Base-by-base conservation (phyloP, 2,329 filamentous ascomycete genomes). In the Monosporascus sp. region DNA sequence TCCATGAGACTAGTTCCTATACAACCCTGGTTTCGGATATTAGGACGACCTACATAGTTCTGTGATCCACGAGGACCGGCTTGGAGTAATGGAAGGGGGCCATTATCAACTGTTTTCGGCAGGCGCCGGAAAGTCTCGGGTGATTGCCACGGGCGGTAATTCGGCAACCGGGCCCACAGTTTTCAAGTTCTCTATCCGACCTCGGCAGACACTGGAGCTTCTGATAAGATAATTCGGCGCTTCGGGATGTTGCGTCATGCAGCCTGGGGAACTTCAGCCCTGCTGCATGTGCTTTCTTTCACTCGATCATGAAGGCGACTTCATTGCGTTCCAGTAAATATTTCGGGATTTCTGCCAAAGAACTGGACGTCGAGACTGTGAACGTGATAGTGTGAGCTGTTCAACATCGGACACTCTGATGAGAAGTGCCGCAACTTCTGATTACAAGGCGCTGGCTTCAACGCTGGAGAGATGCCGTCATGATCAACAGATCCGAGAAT, bases 171-270 rank as follows among this genome's bases (percentile, higher is more conserved):
- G 38, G 38, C 31, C 31, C 31, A 35, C 31, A 35, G 5, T 5
- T 14, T 9, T 31, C 27, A 11, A 40, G 49, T 51, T 19, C 55
- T 40, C 43, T 38, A 55, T 55, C 56, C 58, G 58, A 60, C 58
- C 58, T 60, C 58, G 58, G 58, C 58, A 60, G 48, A 50, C 38
- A 41, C 17, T 24, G 48, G 48, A 50, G 43, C 43, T 46, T 46
- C 43, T 46, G 43, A 46, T 46, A 46, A 31, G 43, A 31, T 46
- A n/a, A 24, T 45, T 60, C 56, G 56, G 58, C 48, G 55, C 48
- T 53, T 58, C 56, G 56, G 58, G 50, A 60, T 41, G 52, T 58
- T 31, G 22, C 43, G 43, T 27, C 41, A 44, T 44, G 14, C 19
- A 24, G 41, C 41, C n/a, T 16, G 41, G 19, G 38, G 17, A 41